These are phyloP conservation scores for Daucus carota DNA, from an alignment of 129 eudicot species.

Conservation along the genomic window DH1_v3.0 NC_030381.2:5376501-5377000, in stretches of 20 bases:
- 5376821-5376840: neutral
- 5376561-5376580: neutral
- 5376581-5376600: neutral
- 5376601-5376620: too few species aligned
- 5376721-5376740: neutral
- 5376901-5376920: too few species aligned
- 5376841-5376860: neutral
- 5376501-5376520: neutral
- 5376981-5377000: constrained; percentile 65
- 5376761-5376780: neutral
- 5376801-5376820: neutral
- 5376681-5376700: neutral
- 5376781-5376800: neutral
- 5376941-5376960: constrained; percentile 49
- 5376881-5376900: neutral
- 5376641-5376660: neutral
- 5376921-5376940: too few species aligned
- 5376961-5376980: constrained; percentile 79
- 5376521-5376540: neutral
- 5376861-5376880: neutral
- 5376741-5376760: neutral
- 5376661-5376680: neutral
- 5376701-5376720: neutral
- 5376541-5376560: neutral
- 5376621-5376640: neutral